Evolutionary conservation across 345 rosid species (phyloP), one percentile per base, ranked within the genome.

Genomic region (Noccaea caerulescens): DNA sequence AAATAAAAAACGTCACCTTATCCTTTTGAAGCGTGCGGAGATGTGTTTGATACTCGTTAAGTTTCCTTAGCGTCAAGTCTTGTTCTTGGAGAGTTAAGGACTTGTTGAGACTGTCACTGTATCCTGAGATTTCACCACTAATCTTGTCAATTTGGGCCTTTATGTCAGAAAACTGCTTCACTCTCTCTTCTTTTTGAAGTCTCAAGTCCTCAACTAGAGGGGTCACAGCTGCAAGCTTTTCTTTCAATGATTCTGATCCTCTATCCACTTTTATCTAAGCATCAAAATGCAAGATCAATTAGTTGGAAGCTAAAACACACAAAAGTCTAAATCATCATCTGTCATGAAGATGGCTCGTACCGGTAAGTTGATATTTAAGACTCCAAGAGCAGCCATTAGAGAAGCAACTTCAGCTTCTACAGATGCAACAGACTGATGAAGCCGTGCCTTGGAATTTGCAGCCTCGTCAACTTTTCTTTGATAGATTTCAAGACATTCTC

Each of bases 391-490:
- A 59, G 97, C 98, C 84, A 84, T 80, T 33, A 93, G 85, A 23
- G 97, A 86, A 54, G 98, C 97, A 76, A 91, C 82, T 79, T 93
- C 98, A 56, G 98, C 97, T 84, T 93, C 98, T 61, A 84, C 86
- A 44, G 96, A 79, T 62, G 96, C 97, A 82, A 93, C 88, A 73
- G 89, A 87, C 63, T 93, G 97, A 84, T 91, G 86, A 78, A 93
- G 96, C 52, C 88, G 77, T 51, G 94, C 97, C 82, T 93, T 93
- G 13, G 86, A 80, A 84, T 87, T 85, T 75, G 91, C 93, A 71
- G 94, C 96, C 54, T 89, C 98, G 32, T 93, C 96, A 10, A 93
- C 97, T 82, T 91, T 93, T 74, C 94, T 87, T 67, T 82, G 83
- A 69, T 93, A 93, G 50, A 93, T 86, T 84, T 89, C 91, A 51